Evolutionary conservation across 2,329 filamentous ascomycete genomes (phyloP), one percentile per base, ranked within the genome.

Genomic region (Fusarium protoensiforme): DNA sequence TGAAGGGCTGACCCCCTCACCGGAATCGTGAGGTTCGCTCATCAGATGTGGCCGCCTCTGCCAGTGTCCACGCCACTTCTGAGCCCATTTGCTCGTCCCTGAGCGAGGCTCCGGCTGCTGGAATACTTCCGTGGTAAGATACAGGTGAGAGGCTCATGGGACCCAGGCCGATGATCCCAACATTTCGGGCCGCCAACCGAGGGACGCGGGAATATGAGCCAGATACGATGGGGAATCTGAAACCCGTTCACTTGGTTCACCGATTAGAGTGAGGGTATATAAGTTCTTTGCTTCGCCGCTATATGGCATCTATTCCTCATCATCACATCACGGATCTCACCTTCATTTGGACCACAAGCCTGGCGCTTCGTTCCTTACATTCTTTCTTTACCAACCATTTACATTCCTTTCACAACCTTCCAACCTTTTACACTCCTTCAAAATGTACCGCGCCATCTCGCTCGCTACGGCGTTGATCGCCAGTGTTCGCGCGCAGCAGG

Each of bases 401-500:
- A 41, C 54, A 36, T 62, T 58, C 38, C 18, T 65, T 65, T 62
- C 54, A 48, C 43, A 43, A 22, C 4, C 36, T 18, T 16, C 20
- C 22, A 14, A 38, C 24, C 57, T 56, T 39, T 46, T 41, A 54
- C 58, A 41, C 35, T 61, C 24, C 31, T 43, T 43, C 67, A 75
- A 61, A 43, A 80, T 79, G 78, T 67, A 78, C 65, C 78, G 73
- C 58, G 73, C 76, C 36, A 72, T 80, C 48, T 75, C 74, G 27
- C 61, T 78, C 60, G 67, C 68, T 29, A 64, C 72, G 67, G 75
- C 75, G 65, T 72, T 79, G 67, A 72, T 78, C 71, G 77, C 76
- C 65, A 60, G 68, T 22, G 70, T 61, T 39, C 67, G 62, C 33
- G 87, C 86, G 68, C 89, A 91, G 80, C 83, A 87, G 77, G 85